Conservation (phyloP, 345 rosid species). For the Eucalyptus curtisii region DNA sequence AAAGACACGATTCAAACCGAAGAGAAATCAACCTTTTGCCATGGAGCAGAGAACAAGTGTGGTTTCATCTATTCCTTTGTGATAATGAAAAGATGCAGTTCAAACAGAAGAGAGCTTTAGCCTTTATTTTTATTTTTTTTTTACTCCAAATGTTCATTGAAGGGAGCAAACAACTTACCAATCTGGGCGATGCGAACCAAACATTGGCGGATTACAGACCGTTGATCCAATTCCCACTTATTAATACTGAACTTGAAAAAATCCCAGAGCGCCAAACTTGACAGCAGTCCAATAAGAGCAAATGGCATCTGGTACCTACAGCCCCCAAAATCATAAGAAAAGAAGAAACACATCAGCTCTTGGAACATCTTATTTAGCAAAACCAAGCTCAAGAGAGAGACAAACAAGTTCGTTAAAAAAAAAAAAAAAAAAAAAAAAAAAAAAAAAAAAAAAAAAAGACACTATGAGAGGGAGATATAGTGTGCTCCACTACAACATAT, state of each 20-base stretch:
- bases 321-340: not conserved
- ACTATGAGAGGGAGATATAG: not conserved
- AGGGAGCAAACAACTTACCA: slow-evolving; percentile 29
- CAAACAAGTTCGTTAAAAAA: not conserved
- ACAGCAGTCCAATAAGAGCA: slow-evolving; percentile 70
- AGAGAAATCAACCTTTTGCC: not conserved
- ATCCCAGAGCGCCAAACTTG: slow-evolving; percentile 89
- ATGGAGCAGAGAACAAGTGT: not conserved
- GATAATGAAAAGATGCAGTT: not conserved
- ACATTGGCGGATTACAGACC: slow-evolving; percentile 34
- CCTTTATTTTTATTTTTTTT: not conserved
- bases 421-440: not conserved
- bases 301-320: slow-evolving; percentile 89
- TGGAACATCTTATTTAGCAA: not conserved
- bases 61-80: not conserved
- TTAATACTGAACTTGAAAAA: slow-evolving; percentile 57
- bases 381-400: not conserved
- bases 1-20: not conserved
- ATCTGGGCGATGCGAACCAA: slow-evolving; percentile 58
- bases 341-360: not conserved
- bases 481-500: not conserved
- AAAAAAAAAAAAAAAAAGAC: not conserved
- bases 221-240: slow-evolving; percentile 53
- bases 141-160: not conserved
- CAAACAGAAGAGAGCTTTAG: not conserved